These are phyloP conservation scores for Septoria petroselini DNA, from an alignment of 2,329 filamentous ascomycete genomes.

Conservation along the genomic window DNA sequence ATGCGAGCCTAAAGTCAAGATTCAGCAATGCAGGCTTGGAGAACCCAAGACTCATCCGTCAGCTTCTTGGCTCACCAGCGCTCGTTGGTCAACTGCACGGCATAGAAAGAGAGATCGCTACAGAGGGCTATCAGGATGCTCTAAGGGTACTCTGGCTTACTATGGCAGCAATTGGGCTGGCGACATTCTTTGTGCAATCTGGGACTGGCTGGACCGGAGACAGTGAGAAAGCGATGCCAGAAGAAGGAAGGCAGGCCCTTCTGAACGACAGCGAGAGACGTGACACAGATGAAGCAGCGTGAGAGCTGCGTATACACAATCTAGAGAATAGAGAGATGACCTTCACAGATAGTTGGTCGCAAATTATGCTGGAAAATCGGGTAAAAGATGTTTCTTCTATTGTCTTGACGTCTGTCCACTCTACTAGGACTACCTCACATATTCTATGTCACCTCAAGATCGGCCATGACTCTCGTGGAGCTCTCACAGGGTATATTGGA, in stretches of 20 bases:
- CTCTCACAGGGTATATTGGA: constrained; percentile 37
- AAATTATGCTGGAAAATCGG: no score
- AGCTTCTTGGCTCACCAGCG: constrained; percentile 58
- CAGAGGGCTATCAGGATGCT: constrained; percentile 54
- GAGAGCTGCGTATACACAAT: neutral
- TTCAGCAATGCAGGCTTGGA: constrained; percentile 51
- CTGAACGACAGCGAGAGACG: neutral
- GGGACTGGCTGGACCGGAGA: constrained; percentile 53
- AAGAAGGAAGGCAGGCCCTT: neutral
- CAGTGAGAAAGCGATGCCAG: neutral
- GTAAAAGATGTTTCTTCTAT: no score
- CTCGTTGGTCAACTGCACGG: constrained; percentile 52
- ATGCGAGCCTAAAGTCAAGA: constrained; percentile 53
- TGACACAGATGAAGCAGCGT: neutral
- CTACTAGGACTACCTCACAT: no score
- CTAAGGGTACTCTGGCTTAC: constrained; percentile 54
- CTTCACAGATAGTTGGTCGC: no score
- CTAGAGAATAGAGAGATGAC: no score
- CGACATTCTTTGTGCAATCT: constrained; percentile 55
- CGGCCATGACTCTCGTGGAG: no score
- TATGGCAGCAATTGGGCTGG: constrained; percentile 49
- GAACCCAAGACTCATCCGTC: constrained; percentile 50
- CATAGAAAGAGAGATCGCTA: constrained; percentile 50
- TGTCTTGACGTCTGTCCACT: no score
- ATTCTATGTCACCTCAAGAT: no score